Conservation (phyloP, 2,329 filamentous ascomycete species). For the Calonectria pseudoreteaudii region DNA sequence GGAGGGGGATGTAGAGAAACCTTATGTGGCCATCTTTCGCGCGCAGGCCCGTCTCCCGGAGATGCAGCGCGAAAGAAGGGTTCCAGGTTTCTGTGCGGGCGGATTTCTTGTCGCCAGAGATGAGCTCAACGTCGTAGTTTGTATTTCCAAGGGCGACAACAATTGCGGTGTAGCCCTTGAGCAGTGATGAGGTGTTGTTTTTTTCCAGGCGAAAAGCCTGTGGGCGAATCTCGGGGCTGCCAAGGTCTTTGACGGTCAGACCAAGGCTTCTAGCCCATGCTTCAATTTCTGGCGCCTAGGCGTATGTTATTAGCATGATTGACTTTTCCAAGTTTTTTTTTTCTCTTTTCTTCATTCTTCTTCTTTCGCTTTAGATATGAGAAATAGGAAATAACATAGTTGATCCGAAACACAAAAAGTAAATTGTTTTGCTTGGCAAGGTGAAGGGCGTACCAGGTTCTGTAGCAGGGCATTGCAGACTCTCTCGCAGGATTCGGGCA, state of each 20-base stretch:
- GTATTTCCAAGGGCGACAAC: constrained; percentile 42
- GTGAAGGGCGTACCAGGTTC: constrained; percentile 34
- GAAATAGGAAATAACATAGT: constrained; percentile 1
- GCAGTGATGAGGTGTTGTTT: constrained; percentile 40
- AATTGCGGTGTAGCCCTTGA: constrained; percentile 41
- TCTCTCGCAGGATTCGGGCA: constrained; percentile 39
- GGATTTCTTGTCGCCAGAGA: constrained; percentile 39
- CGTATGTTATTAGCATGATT: not conserved
- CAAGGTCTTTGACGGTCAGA: constrained; percentile 39
- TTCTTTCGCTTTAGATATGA: not conserved
- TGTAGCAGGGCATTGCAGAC: constrained; percentile 37
- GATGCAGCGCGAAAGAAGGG: constrained; percentile 37
- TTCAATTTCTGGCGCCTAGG: constrained; percentile 37
- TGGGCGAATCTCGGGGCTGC: constrained; percentile 39
- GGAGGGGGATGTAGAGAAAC: constrained; percentile 42
- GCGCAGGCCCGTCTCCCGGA: constrained; percentile 40
- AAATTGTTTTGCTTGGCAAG: not conserved
- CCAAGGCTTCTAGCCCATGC: constrained; percentile 38
- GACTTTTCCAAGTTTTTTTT: not conserved
- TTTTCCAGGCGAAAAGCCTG: constrained; percentile 43
- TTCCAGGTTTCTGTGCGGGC: constrained; percentile 38
- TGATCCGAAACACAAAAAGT: not conserved
- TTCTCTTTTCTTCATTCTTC: not conserved
- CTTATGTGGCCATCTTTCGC: constrained; percentile 40
- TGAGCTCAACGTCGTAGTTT: constrained; percentile 39